phyloP scores from a whole-genome alignment of 1,284 basidiomycete genomes.

The Rhodotorula sp. region DNA sequence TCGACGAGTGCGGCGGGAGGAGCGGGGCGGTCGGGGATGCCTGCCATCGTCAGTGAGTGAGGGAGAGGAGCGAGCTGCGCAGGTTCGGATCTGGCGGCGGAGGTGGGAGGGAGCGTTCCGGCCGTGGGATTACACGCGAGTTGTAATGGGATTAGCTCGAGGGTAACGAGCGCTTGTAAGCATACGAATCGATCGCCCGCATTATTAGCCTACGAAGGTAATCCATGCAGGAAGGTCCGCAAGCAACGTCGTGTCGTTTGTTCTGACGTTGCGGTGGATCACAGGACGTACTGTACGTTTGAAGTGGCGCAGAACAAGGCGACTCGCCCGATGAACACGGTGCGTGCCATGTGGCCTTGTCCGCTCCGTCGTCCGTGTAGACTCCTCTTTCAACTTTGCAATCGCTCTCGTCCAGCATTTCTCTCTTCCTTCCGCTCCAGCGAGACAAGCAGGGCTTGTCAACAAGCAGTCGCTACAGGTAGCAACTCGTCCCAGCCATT shows the following conservation, averaged over 20 bases:
- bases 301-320: background rate
- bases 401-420: background rate
- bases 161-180: background rate
- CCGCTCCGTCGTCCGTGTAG: no score
- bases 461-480: no score
- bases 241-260: no score
- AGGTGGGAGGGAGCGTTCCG: background rate
- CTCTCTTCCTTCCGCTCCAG: background rate
- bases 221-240: background rate
- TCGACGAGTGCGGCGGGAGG: constrained; percentile 3
- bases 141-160: no score
- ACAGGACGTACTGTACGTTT: background rate
- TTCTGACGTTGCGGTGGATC: background rate
- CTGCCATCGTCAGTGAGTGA: background rate
- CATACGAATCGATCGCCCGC: background rate
- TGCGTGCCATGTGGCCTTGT: no score
- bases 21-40: background rate
- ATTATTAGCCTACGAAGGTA: background rate
- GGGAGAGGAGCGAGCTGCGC: no score
- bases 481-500: background rate
- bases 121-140: background rate
- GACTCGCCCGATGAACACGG: no score
- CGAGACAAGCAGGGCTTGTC: background rate
- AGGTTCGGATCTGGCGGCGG: background rate
- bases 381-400: background rate